Evolutionary conservation across 805 yeast genomes (phyloP).

Genomic region (Candida wancherniae): DNA sequence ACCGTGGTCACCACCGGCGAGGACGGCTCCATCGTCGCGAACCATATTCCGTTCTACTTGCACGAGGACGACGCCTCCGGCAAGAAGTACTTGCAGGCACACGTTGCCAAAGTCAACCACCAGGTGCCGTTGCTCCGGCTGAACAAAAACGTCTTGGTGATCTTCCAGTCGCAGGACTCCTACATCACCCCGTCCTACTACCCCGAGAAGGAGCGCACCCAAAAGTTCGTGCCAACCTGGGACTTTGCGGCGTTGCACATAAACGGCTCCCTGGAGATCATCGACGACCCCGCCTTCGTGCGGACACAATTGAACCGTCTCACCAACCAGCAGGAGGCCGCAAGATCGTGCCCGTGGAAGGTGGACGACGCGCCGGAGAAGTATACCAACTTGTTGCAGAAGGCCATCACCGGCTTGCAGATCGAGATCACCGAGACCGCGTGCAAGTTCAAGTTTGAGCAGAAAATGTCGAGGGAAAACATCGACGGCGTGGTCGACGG

Average conservation of each 20-base stretch:
- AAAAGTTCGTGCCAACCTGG: slow-evolving; percentile 69
- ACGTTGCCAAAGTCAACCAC: slow-evolving; percentile 48
- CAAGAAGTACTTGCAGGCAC: slow-evolving; percentile 45
- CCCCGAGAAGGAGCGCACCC: slow-evolving; percentile 49
- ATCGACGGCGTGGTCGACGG: slow-evolving; percentile 50
- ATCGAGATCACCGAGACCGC: slow-evolving; percentile 44
- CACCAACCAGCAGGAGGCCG: slow-evolving; percentile 44
- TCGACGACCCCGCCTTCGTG: slow-evolving; percentile 44
- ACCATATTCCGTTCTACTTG: slow-evolving; percentile 53
- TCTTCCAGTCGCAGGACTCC: slow-evolving; percentile 48
- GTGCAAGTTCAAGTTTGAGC: slow-evolving; percentile 58
- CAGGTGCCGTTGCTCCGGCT: slow-evolving; percentile 41
- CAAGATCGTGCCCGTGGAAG: slow-evolving; percentile 45
- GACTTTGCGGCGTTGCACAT: slow-evolving; percentile 56
- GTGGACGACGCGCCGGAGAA: slow-evolving; percentile 53
- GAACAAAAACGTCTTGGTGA: slow-evolving; percentile 40
- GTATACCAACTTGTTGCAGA: slow-evolving; percentile 39
- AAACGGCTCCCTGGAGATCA: slow-evolving; percentile 45
- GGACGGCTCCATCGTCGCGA: slow-evolving; percentile 43
- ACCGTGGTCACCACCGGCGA: slow-evolving; percentile 41
- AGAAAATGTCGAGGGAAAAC: slow-evolving; percentile 41
- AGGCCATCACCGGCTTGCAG: slow-evolving; percentile 53
- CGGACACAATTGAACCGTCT: slow-evolving; percentile 40
- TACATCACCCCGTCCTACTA: slow-evolving; percentile 61
- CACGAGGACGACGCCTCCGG: slow-evolving; percentile 32